Percentiles rank a stretch among this genome's conserved stretches.
phyloP scores from a whole-genome alignment of 768 basidiomycete genomes.

The Boletus speciosus region DNA sequence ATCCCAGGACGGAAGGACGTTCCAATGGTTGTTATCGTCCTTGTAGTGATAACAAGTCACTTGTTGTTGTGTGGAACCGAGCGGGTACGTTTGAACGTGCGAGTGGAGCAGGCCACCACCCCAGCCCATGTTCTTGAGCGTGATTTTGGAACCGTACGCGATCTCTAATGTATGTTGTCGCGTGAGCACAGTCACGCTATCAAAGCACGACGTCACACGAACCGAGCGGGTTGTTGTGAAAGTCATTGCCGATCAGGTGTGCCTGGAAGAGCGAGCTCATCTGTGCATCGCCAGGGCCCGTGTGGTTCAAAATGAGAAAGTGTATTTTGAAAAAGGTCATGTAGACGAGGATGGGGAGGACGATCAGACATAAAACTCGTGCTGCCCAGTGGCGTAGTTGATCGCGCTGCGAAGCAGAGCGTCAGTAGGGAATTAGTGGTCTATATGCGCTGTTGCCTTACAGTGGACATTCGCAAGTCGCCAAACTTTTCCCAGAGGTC shows the following conservation, averaged over 20 bases:
- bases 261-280: constrained; percentile 99
- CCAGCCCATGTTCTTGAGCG: constrained; percentile 96
- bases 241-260: constrained; percentile 91
- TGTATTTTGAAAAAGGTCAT: constrained; percentile 95
- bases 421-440: constrained; percentile 10
- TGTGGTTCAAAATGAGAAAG: constrained; percentile 90
- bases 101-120: constrained; percentile 97
- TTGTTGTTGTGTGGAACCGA: constrained; percentile 92
- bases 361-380: constrained; percentile 77
- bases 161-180: constrained; percentile 50
- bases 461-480: constrained; percentile 85
- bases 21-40: constrained; percentile 95
- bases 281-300: constrained; percentile 95
- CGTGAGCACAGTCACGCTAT: not conserved
- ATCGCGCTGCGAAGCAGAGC: constrained; percentile 51
- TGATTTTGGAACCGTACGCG: constrained; percentile 85
- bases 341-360: constrained; percentile 90
- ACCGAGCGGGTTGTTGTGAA: constrained; percentile 87
- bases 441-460: constrained; percentile 39
- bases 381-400: constrained; percentile 92
- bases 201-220: constrained; percentile 14
- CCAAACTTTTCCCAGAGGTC: constrained; percentile 99
- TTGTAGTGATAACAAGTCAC: constrained; percentile 99
- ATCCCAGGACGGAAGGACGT: constrained; percentile 77
- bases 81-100: constrained; percentile 92